phyloP scores from a whole-genome alignment of 2,329 filamentous ascomycete genomes.

The Pyrenophora tritici-repentis region DNA sequence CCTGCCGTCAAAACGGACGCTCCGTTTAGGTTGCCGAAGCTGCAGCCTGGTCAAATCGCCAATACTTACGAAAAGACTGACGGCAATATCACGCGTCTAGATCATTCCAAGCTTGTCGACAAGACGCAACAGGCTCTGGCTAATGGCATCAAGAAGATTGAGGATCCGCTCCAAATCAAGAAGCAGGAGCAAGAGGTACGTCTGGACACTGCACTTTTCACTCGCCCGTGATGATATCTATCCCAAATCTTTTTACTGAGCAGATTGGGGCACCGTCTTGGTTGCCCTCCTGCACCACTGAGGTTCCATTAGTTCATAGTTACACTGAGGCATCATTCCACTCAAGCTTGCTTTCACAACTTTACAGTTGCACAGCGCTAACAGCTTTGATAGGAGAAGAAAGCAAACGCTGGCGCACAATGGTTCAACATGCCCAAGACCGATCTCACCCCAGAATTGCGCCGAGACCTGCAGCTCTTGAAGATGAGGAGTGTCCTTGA shows the following conservation, averaged over 20 bases:
- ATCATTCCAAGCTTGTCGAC: slow-evolving; percentile 57
- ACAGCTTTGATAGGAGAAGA: slow-evolving; percentile 56
- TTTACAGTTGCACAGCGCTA: slow-evolving; percentile 17
- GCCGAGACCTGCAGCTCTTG: slow-evolving; percentile 85
- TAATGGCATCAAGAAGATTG: slow-evolving; percentile 58
- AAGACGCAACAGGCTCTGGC: slow-evolving; percentile 54
- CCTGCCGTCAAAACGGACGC: slow-evolving; percentile 33
- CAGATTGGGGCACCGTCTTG: slow-evolving; percentile 79
- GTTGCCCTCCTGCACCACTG: slow-evolving; percentile 73
- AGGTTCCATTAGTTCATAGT: slow-evolving; percentile 72
- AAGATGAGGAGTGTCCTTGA: slow-evolving; percentile 89
- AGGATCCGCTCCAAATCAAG: slow-evolving; percentile 56
- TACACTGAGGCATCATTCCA: slow-evolving; percentile 65
- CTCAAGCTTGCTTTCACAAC: slow-evolving; percentile 9
- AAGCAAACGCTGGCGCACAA: slow-evolving; percentile 72
- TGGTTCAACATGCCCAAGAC: slow-evolving; percentile 93
- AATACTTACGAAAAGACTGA: slow-evolving; percentile 61
- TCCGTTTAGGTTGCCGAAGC: slow-evolving; percentile 56
- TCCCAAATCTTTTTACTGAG: slow-evolving; percentile 72
- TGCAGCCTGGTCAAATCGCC: slow-evolving; percentile 54
- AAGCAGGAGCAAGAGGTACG: slow-evolving; percentile 58
- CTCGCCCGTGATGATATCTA: slow-evolving; percentile 73
- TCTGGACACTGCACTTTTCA: slow-evolving; percentile 3
- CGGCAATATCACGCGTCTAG: slow-evolving; percentile 58
- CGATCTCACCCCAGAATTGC: slow-evolving; percentile 80